Conservation (phyloP, 805 yeast species). For the Candida oleophila region DNA sequence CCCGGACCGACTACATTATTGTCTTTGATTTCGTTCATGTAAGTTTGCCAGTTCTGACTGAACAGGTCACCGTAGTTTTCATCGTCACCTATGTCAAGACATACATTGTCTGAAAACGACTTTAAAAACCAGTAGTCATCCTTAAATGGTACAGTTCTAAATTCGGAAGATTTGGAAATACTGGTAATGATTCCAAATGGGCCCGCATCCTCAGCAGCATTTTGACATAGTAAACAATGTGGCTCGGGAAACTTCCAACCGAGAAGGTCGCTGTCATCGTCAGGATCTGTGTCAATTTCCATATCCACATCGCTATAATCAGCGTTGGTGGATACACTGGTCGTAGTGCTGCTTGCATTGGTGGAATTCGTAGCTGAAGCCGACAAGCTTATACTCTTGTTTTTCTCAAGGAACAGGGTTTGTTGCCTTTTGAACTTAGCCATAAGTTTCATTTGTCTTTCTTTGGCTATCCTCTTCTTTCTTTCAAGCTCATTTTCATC, state of each 20-base stretch:
- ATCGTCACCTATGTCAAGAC: constrained; percentile 36
- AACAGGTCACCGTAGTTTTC: constrained; percentile 14
- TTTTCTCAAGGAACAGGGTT: constrained; percentile 62
- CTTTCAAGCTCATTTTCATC: constrained; percentile 45
- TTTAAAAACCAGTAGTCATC: constrained; percentile 64
- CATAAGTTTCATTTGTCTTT: constrained; percentile 66
- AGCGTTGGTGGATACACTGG: constrained; percentile 11
- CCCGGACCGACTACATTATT: constrained; percentile 67
- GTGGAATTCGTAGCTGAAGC: background rate
- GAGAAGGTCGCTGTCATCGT: constrained; percentile 23
- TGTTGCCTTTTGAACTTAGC: constrained; percentile 83
- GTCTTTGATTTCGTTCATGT: constrained; percentile 35
- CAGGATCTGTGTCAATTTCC: constrained; percentile 37
- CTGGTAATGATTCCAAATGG: constrained; percentile 75
- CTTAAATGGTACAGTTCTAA: constrained; percentile 62
- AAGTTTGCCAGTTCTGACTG: constrained; percentile 36
- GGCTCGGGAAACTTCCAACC: constrained; percentile 72
- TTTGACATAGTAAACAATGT: constrained; percentile 80
- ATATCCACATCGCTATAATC: constrained; percentile 36
- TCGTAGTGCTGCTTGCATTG: background rate
- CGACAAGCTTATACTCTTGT: constrained; percentile 13
- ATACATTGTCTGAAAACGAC: constrained; percentile 51
- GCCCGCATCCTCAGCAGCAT: constrained; percentile 62
- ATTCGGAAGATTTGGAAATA: constrained; percentile 56
- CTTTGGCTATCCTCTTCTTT: constrained; percentile 68